Evolutionary conservation across 805 yeast species (phyloP), one percentile per base, ranked within the genome.

Genomic region (Candida rishiriensis): DNA sequence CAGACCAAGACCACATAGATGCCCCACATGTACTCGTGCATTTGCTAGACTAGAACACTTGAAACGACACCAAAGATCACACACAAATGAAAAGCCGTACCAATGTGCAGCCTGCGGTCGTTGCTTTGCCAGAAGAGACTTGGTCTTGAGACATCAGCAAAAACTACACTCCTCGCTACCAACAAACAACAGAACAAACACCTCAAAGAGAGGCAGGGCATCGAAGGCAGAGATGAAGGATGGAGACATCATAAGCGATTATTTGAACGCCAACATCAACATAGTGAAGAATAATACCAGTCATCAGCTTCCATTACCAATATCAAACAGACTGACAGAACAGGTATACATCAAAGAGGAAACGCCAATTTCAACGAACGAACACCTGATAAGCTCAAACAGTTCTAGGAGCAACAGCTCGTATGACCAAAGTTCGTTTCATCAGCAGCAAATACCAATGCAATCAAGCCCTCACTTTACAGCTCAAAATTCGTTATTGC

Each of bases 21-120:
- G 99, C 63, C 65, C 84, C 2, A 84, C 88, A 4, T 93, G 99
- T 62, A 88, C 97, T 1, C 74, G 99, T 48, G 96, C 96, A 2
- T 93, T 93, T 75, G 99, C 97, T 1, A 76, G 99, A 43, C 73
- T 88, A 39, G 99, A 91, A 65, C 99, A 91, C 65, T 73, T 93
- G 58, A 89, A 87, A 64, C 81, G 99, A 46, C 99, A 91, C 60
- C 95, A 89, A 56, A 71, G 97, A 34, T 83, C 95, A 0, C 99
- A 91, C 63, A 91, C 99, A 10, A 88, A 90, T 62, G 97, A 90
- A 65, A 89, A 89, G 61, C 98, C 98, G 1, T 91, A 85, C 68
- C 93, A 88, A 60, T 91, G 99, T 67, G 95, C 95, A 2, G 90
- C 90, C 9, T 91, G 98, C 65, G 97, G 96, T 30, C 79, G 98